Conservation (phyloP, 2,329 filamentous ascomycete species). For the Fusarium cyanostomum region DNA sequence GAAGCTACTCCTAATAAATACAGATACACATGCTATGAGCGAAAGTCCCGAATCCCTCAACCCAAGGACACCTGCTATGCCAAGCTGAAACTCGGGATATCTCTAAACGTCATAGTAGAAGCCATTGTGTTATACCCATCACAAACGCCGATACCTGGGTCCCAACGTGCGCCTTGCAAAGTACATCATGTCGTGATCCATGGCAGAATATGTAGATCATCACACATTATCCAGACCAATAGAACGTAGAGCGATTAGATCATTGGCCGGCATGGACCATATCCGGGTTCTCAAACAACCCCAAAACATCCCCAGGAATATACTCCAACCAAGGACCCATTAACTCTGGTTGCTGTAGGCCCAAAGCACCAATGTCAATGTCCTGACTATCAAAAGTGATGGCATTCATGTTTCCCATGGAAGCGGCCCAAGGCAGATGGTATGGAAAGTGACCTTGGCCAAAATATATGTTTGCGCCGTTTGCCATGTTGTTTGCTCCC, state of each 20-base stretch:
- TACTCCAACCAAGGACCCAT: conserved; percentile 79
- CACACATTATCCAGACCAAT: conserved; percentile 2
- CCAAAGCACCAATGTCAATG: conserved; percentile 76
- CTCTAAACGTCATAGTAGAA: conserved; percentile 11
- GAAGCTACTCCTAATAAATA: background rate
- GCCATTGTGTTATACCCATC: conserved; percentile 19
- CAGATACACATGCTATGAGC: conserved; percentile 1
- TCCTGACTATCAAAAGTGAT: conserved; percentile 82
- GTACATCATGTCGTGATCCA: background rate
- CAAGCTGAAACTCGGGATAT: conserved; percentile 25
- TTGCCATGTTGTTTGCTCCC: conserved; percentile 19
- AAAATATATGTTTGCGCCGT: conserved; percentile 40
- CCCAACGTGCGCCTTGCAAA: conserved; percentile 18
- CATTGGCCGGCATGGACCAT: conserved; percentile 38
- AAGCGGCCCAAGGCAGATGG: conserved; percentile 45
- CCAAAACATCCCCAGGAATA: conserved; percentile 71
- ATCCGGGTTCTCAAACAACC: conserved; percentile 58
- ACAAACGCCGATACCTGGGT: conserved; percentile 20
- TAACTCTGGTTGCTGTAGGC: conserved; percentile 67
- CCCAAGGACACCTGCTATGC: conserved; percentile 12
- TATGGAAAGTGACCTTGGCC: conserved; percentile 41
- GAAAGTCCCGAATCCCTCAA: background rate
- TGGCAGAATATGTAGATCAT: background rate
- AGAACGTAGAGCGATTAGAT: background rate
- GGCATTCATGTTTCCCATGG: conserved; percentile 52